Conservation (phyloP, 169 alveolate species). For the Eimeria tenella region DNA sequence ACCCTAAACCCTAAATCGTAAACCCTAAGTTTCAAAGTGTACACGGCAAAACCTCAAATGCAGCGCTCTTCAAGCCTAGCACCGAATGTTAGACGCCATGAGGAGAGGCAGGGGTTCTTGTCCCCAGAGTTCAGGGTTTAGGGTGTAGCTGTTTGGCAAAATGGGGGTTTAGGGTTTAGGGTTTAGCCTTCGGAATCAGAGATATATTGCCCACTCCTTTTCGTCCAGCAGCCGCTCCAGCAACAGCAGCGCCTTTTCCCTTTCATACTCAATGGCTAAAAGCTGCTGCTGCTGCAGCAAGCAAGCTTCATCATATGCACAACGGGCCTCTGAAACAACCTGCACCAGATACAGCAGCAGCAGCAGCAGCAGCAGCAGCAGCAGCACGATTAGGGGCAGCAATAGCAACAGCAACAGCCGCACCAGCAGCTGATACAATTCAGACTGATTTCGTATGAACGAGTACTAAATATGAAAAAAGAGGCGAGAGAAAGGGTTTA, state of each 20-base stretch:
- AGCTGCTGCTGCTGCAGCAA: not conserved
- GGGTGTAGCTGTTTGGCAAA: not conserved
- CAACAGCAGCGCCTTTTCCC: not conserved
- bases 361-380: too few species aligned
- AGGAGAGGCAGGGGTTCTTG: not conserved
- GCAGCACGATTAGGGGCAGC: too few species aligned
- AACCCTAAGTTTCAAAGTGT: not conserved
- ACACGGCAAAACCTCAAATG: too few species aligned
- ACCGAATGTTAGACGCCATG: too few species aligned
- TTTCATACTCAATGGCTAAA: not conserved
- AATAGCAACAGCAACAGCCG: too few species aligned
- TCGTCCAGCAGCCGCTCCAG: not conserved
- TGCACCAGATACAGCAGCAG: not conserved
- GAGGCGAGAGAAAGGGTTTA: too few species aligned
- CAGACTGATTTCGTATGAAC: too few species aligned
- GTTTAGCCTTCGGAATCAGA: conserved; percentile 20
- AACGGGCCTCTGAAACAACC: not conserved
- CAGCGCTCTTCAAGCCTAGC: too few species aligned
- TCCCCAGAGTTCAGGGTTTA: conserved; percentile 4
- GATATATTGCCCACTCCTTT: not conserved
- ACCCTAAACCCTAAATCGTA: not conserved
- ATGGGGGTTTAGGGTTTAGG: not conserved
- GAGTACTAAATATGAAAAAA: too few species aligned
- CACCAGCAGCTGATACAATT: too few species aligned
- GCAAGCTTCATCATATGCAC: not conserved